A percentile compares a stretch with the other conserved stretches of the same genome.
Evolutionary conservation across 441 rosid genomes (phyloP).

Genomic region (Populus hybrid): DNA sequence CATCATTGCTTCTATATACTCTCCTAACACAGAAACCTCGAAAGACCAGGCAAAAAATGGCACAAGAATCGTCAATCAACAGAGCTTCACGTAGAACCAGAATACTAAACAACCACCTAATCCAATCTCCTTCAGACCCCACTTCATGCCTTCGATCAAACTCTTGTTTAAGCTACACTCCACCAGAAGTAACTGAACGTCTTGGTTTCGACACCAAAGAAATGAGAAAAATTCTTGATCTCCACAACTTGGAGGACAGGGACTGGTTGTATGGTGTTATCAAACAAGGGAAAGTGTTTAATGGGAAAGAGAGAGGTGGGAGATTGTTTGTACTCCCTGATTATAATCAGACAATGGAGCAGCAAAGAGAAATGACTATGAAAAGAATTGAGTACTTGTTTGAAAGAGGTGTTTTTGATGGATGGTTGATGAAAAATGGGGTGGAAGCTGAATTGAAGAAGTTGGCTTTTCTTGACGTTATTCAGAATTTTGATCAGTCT

Average conservation of each 20-base stretch:
- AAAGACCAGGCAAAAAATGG: neutral
- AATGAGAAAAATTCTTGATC: constrained; percentile 61
- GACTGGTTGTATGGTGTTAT: constrained; percentile 67
- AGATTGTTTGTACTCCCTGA: constrained; percentile 61
- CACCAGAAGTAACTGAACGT: constrained; percentile 55
- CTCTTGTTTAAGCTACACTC: constrained; percentile 49
- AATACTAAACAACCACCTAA: constrained; percentile 50
- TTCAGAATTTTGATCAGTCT: no score
- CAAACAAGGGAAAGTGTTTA: constrained; percentile 58
- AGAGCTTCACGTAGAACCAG: constrained; percentile 45
- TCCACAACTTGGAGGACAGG: constrained; percentile 55
- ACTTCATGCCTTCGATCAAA: constrained; percentile 7
- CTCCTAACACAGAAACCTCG: neutral
- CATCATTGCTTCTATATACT: no score
- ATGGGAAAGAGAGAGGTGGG: constrained; percentile 54
- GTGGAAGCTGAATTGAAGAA: neutral
- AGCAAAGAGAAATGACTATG: constrained; percentile 76
- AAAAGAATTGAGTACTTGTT: constrained; percentile 48
- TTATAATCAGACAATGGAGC: constrained; percentile 82
- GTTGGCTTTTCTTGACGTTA: no score
- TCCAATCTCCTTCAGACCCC: neutral
- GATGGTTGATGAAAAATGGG: constrained; percentile 61
- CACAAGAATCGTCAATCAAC: constrained; percentile 24
- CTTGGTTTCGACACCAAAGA: constrained; percentile 44
- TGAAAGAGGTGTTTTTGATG: constrained; percentile 55